These are phyloP conservation scores for Daldinia concentrica DNA, from an alignment of 495 filamentous ascomycete species.

Conservation along the genomic window DNA sequence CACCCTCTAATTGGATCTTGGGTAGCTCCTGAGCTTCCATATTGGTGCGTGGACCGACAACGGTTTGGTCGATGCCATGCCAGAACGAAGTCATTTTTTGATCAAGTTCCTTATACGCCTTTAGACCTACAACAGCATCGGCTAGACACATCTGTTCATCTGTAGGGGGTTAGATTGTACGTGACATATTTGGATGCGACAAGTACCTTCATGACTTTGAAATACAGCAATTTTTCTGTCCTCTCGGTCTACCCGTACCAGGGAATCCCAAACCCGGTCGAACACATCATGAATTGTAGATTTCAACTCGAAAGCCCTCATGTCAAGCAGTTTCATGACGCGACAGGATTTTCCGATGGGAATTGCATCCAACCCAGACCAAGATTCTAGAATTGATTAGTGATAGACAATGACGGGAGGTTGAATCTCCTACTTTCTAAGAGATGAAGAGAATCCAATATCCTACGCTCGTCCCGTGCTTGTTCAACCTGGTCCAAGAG, in stretches of 20 bases:
- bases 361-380: conserved; percentile 55
- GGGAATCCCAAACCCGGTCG: conserved; percentile 62
- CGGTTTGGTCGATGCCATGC: conserved; percentile 57
- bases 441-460: conserved; percentile 61
- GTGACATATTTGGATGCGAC: background rate
- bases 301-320: conserved; percentile 62
- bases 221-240: conserved; percentile 59
- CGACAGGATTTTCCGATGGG: conserved; percentile 58
- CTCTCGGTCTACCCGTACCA: conserved; percentile 65
- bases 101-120: conserved; percentile 62
- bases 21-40: conserved; percentile 44
- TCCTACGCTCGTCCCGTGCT: conserved; percentile 56
- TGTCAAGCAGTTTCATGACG: conserved; percentile 58
- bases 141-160: conserved; percentile 57
- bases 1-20: conserved; percentile 51
- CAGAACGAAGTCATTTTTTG: conserved; percentile 61
- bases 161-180: conserved; percentile 44
- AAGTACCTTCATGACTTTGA: conserved; percentile 53
- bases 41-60: conserved; percentile 62
- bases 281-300: conserved; percentile 67
- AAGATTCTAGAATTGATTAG: conserved; percentile 51
- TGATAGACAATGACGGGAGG: background rate
- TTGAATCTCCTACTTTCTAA: conserved; percentile 55
- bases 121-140: conserved; percentile 59
- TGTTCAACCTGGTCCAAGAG: conserved; percentile 62